phyloP scores from a whole-genome alignment of 352 stramenopile genomes.

The Pythium dissotocum region DNA sequence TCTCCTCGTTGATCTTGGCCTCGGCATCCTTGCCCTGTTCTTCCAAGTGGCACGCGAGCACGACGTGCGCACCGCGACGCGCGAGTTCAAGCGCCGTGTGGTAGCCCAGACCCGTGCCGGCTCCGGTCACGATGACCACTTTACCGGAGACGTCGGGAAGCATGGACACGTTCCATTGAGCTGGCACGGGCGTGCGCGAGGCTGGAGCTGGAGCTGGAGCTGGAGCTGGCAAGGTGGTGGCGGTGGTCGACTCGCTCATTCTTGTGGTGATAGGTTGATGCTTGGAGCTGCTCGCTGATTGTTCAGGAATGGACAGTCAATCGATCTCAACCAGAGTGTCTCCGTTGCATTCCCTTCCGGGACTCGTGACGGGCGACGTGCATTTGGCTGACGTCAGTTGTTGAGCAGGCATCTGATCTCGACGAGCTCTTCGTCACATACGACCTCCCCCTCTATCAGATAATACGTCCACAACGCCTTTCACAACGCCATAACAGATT shows the following conservation, averaged over 20 bases:
- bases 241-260: not conserved
- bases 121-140: slow-evolving; percentile 27
- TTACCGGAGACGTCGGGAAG: slow-evolving; percentile 24
- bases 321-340: too few species aligned
- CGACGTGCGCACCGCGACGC: slow-evolving; percentile 43
- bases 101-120: slow-evolving; percentile 45
- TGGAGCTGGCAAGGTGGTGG: not conserved
- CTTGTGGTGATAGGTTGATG: not conserved
- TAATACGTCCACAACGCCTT: too few species aligned
- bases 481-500: too few species aligned
- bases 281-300: not conserved
- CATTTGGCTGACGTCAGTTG: too few species aligned
- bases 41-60: slow-evolving; percentile 46
- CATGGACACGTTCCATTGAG: slow-evolving; percentile 7
- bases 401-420: too few species aligned
- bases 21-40: slow-evolving; percentile 14
- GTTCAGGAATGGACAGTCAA: not conserved
- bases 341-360: not conserved
- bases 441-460: too few species aligned
- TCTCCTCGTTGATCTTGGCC: slow-evolving; percentile 15
- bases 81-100: slow-evolving; percentile 43
- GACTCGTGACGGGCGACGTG: not conserved
- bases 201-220: not conserved
- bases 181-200: slow-evolving; percentile 2
- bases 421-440: too few species aligned